Evolutionary conservation across 2,329 filamentous ascomycete species (phyloP), one percentile per base, ranked within the genome.

Genomic region (Tolypocladium capitatum): DNA sequence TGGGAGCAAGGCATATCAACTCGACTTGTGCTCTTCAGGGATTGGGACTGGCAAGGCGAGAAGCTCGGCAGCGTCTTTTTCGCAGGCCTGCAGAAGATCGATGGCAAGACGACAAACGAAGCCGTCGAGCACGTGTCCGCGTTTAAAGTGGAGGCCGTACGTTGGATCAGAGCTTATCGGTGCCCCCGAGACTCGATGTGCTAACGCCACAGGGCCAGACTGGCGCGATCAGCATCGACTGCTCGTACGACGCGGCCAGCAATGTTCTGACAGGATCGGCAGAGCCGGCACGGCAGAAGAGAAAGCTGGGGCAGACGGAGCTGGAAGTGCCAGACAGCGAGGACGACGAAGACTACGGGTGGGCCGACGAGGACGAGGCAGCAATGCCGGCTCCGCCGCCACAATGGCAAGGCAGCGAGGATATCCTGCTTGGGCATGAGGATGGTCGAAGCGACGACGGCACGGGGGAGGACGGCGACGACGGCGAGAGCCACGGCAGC

Each of bases 1-100:
- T 96, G 90, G 90, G 89, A 95, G 51, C 80, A 79, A 53, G 83
- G 81, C 31, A 70, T 95, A 34, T 78, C 80, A 51, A 85, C 80
- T 38, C 75, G 88, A 47, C 63, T 95, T 51, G 83, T 84, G 24
- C 64, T 95, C 32, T 94, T 92, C 63, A 76, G 84, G 57, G 87
- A 95, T 66, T 90, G 79, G 76, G 75, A 71, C 51, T 77, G 73
- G 66, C 64, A 67, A 46, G 65, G 66, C 40, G 65, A 66, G 41
- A 64, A 63, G 18, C 66, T 70, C 24, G 69, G 70, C 50, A 71
- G 73, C 54, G 64, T 77, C 40, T 73, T 78, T 49, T 71, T 85
- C 54, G 78, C 74, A 11, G 81, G 80, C 45, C 66, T 87, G 11
- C 75, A 84, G 58, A 87, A 85, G 62, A 63, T 76, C 34, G 74